A percentile compares a stretch with the other conserved stretches of the same genome.
Evolutionary conservation across 495 filamentous ascomycete species (phyloP).

Genomic region (Aspergillus bridgeri): DNA sequence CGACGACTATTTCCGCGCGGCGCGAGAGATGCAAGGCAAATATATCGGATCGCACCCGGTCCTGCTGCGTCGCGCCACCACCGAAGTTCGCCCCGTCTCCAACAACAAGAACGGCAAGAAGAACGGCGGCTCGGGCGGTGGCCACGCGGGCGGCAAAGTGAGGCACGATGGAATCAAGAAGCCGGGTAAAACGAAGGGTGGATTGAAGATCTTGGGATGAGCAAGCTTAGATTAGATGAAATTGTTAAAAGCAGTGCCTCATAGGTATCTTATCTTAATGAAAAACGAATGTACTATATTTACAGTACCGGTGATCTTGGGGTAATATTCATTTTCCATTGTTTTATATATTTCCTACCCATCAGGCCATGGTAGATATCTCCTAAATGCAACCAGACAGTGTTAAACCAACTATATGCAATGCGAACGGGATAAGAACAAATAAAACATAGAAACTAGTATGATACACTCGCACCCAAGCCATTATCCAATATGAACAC

Average conservation of each 20-base stretch:
- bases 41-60: constrained; percentile 98
- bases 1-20: constrained; percentile 92
- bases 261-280: not conserved
- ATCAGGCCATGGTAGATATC: not conserved
- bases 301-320: not conserved
- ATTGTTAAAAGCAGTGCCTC: not conserved
- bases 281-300: not conserved
- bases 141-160: constrained; percentile 34
- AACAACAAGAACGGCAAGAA: constrained; percentile 46
- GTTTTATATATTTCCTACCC: not conserved
- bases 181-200: constrained; percentile 73
- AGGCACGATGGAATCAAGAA: constrained; percentile 73
- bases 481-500: too few relatives aligned
- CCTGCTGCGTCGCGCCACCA: constrained; percentile 77
- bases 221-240: not conserved
- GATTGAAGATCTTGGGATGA: constrained; percentile 74
- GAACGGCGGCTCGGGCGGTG: constrained; percentile 35
- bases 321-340: not conserved
- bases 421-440: too few relatives aligned
- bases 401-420: not conserved
- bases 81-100: constrained; percentile 74
- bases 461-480: not conserved
- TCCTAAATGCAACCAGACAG: not conserved
- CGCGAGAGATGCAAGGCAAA: constrained; percentile 97
- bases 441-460: not conserved